Base-by-base conservation (phyloP, 306 rosid species). In the Begonia fuchsioides region DNA sequence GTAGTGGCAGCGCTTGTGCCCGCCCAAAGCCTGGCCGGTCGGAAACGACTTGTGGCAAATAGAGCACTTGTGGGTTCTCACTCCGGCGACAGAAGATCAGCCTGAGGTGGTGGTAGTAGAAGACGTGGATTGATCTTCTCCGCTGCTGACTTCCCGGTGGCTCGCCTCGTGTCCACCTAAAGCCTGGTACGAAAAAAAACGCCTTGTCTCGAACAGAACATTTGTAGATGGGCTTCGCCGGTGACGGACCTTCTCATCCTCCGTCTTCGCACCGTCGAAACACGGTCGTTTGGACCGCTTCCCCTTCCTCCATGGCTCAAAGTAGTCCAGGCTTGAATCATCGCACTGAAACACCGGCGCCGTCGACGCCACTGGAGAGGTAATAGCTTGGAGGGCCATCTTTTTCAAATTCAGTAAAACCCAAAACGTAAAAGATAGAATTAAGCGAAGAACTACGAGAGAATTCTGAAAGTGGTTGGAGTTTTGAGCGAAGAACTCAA, bases 1-100 rank as follows among this genome's bases (percentile, higher is more conserved):
- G 43, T 90, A 90, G 83, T 90, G 94, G 66, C 95, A 78, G 8
- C 98, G 84, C 68, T 90, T 90, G 79, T 90, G 98, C 3, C 98
- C 95, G 2, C 98, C 98, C 11, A 90, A 61, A 20, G 95, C 95
- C 63, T 90, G 98, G 0, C 98, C 98, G 0, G 95, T 81, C 0
- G 94, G 76, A 44, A 85, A 85, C 15, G 70, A 50, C 79, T 85
- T 90, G 67, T 85, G 83, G 55, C 98, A 90, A 58, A 90, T 86
- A 38, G 83, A 68, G 53, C 98, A 85, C 68, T 75, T 78, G 52
- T 90, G 98, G 65, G 63, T 60, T 79, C 64, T 77, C 13, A 45
- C 70, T 3, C 60, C 63, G 1, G 50, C 38, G 17, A 38, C 4
- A 5, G 53, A 14, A 4, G 19, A 9, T 32, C 57, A 13, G 13